Base-by-base conservation (phyloP, 2,329 filamentous ascomycete genomes). In the Xylaria polymorpha region DNA sequence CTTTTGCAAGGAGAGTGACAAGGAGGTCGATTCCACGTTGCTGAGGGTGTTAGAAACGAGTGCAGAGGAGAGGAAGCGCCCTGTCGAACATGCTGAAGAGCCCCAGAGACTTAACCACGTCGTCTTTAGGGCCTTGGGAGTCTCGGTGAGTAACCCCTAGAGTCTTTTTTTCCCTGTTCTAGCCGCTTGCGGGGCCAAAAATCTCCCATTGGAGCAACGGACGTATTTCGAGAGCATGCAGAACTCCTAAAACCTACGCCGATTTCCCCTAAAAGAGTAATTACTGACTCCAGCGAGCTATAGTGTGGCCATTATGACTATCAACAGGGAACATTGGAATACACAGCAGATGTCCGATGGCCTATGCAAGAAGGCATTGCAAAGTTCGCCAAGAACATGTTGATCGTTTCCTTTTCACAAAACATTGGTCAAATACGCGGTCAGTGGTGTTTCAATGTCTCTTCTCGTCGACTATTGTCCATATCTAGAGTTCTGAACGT, bases 261-360 rank as follows among this genome's bases (percentile, higher is more conserved):
- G n/a, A n/a, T n/a, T n/a, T n/a, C n/a, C n/a, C n/a, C n/a, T n/a
- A n/a, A n/a, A n/a, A n/a, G n/a, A n/a, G n/a, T n/a, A n/a, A n/a
- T n/a, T n/a, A n/a, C n/a, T n/a, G n/a, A n/a, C n/a, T n/a, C n/a
- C n/a, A n/a, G n/a, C n/a, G n/a, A n/a, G n/a, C n/a, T n/a, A n/a
- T n/a, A n/a, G 8, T 87, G 85, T 63, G 87, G 87, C 1, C 82
- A 85, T 53, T 85, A 85, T 70, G 75, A 81, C 8, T 88, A 85
- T 61, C 60, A 74, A 1, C 62, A 76, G 0, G 69, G 72, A 5
- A 22, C 51, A 2, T 77, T 88, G 7, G 77, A 78, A 0, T 89
- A 86, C 67, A 76, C 83, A 3, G 72, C 82, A 75, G 87, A 84
- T 66, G 76, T 75, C 67, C 77, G 67, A 53, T 76, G 50, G 86